Conservation (phyloP, 306 rosid genomes). For the Gastrolobium villosum region DNA sequence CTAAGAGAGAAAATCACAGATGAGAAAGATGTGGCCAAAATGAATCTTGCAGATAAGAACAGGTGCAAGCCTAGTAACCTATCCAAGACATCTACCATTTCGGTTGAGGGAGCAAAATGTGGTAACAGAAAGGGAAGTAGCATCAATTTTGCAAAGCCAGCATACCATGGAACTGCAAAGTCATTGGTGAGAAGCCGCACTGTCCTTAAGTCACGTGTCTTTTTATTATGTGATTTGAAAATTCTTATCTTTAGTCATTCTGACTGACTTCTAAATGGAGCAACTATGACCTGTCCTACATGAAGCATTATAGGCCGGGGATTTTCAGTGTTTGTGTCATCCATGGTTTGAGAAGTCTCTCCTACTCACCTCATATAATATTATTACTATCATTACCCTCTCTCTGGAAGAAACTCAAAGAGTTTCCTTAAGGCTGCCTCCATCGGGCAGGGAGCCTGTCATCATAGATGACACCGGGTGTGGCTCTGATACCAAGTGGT, state of each 20-base stretch:
- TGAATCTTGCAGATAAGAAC: constrained; percentile 55
- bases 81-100: constrained; percentile 48
- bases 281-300: background rate
- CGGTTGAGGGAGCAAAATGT: constrained; percentile 48
- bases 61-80: constrained; percentile 38
- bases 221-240: constrained; percentile 3
- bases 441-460: no score
- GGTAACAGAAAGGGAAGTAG: constrained; percentile 45
- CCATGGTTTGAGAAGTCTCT: no score
- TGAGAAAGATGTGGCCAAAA: constrained; percentile 50
- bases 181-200: constrained; percentile 62
- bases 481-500: no score
- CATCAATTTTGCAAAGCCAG: constrained; percentile 49
- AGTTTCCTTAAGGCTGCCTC: no score
- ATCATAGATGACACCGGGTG: no score
- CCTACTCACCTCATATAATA: no score
- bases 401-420: no score
- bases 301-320: no score
- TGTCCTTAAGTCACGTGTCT: constrained; percentile 18
- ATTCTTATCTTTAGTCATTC: background rate
- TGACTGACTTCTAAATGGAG: background rate
- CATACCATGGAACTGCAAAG: constrained; percentile 56
- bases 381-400: no score
- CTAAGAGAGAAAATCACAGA: constrained; percentile 49
- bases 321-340: no score